A percentile compares a stretch with the other conserved stretches of the same genome.
phyloP scores from a whole-genome alignment of 768 basidiomycete genomes.

The Leccinum sublutescens region DNA sequence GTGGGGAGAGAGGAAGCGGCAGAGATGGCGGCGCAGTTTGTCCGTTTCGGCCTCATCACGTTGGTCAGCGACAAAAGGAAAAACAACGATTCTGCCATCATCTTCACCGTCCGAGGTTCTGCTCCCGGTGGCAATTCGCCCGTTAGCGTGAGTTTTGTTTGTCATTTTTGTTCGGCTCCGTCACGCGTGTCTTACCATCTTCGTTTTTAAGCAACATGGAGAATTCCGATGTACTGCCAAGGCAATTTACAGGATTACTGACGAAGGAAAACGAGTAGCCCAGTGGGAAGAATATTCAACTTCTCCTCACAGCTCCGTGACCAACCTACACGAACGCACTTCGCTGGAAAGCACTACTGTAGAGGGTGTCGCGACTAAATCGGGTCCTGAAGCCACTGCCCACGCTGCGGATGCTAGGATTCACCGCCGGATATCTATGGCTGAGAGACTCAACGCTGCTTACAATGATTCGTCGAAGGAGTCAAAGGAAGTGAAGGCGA shows the following conservation, averaged over 20 bases:
- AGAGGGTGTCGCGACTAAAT: conserved; percentile 24
- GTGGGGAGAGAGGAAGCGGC: conserved; percentile 95
- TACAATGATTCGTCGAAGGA: conserved; percentile 52
- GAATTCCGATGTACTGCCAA: conserved; percentile 97
- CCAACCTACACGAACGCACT: conserved; percentile 60
- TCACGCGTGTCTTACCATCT: conserved; percentile 10
- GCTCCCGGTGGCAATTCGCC: conserved; percentile 73
- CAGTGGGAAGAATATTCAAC: conserved; percentile 67
- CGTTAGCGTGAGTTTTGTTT: conserved; percentile 54
- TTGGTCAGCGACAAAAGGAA: conserved; percentile 91
- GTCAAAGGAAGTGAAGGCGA: conserved; percentile 41
- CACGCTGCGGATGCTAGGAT: conserved; percentile 58
- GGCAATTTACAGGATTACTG: conserved; percentile 92
- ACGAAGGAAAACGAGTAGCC: conserved; percentile 83
- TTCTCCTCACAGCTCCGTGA: conserved; percentile 66
- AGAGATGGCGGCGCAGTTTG: conserved; percentile 97
- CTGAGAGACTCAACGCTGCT: conserved; percentile 60
- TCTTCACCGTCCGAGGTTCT: conserved; percentile 86
- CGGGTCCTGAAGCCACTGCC: conserved; percentile 27
- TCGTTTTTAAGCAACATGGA: conserved; percentile 68
- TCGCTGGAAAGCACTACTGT: conserved; percentile 47
- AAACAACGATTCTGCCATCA: conserved; percentile 89
- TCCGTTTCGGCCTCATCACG: conserved; percentile 86
- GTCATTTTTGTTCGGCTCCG: not conserved
- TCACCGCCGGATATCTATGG: conserved; percentile 75